Evolutionary conservation across 371 early-diverging fungal genomes (phyloP), one percentile per base, ranked within the genome.

Genomic region (Fennellomyces sp.): DNA sequence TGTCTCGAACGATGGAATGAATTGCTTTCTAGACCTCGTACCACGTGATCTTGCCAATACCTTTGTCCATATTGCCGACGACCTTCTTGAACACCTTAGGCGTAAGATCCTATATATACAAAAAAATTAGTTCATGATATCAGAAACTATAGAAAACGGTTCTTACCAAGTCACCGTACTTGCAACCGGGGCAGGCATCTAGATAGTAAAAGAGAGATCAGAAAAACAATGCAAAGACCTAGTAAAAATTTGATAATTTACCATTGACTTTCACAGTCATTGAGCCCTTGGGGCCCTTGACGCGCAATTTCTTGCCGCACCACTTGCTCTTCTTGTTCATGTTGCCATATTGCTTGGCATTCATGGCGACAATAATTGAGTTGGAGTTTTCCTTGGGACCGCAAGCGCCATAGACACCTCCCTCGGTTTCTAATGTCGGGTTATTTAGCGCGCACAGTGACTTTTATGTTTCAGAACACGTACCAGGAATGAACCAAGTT

Each of bases 281-380:
- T 19, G 68, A 56, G 15, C 68, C 68, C 17, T 63, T 21, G 35
- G 54, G 51, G 27, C 68, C 68, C 13, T 55, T 52, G n/a, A 68
- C 41, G 3, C n/a, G n/a, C 7, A 68, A 29, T 27, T 63, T 63
- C 54, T 63, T 63, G 56, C 68, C 68, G 13, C 68, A 68, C 60
- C 61, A 63, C 23, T 63, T 60, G 52, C 60, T 60, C 52, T 59
- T 59, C 35, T 36, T 55, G 42, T 39, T 56, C 60, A 56, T 63
- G 60, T 52, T 68, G 19, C 68, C 68, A 33, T 68, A 68, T 21
- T 68, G 68, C 45, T 54, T 50, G 13, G 41, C 23, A 28, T 69
- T 69, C 56, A 70, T 26, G 19, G 70, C 70, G 10, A 65, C 70
- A 28, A 70, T 70, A 39, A 53, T 30, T 3, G 70, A 70, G 23